Evolutionary conservation across 1,139 yeast species (phyloP).

Genomic region (Sugiyamaella pinicola): DNA sequence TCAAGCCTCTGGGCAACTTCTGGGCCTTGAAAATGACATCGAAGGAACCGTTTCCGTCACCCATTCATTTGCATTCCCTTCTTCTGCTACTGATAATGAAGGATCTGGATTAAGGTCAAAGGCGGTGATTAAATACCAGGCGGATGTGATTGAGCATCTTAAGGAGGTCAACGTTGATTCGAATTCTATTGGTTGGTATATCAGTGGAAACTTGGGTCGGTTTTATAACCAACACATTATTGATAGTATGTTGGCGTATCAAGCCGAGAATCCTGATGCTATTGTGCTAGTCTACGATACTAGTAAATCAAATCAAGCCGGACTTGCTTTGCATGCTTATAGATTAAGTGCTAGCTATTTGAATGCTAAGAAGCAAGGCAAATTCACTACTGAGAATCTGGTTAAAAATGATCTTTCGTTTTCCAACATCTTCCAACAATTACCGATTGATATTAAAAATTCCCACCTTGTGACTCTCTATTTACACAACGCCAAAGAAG

Average conservation of each 20-base stretch:
- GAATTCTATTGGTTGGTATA: constrained; percentile 83
- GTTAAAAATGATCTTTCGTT: constrained; percentile 63
- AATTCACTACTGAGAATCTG: constrained; percentile 68
- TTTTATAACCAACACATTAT: constrained; percentile 66
- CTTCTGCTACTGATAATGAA: constrained; percentile 45
- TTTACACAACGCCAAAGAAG: constrained; percentile 43
- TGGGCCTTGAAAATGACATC: constrained; percentile 70
- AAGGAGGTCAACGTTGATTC: constrained; percentile 68
- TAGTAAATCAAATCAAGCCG: constrained; percentile 53
- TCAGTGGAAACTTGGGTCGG: constrained; percentile 64
- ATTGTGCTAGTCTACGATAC: constrained; percentile 69
- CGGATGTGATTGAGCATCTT: constrained; percentile 64
- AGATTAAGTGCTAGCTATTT: constrained; percentile 68
- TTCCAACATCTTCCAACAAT: constrained; percentile 70
- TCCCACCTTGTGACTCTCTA: constrained; percentile 53
- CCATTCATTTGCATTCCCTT: constrained; percentile 68
- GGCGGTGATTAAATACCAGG: constrained; percentile 69
- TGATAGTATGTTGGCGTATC: constrained; percentile 69
- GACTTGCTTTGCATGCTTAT: constrained; percentile 67
- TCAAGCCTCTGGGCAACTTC: constrained; percentile 71
- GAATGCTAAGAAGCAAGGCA: constrained; percentile 50
- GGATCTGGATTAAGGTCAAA: constrained; percentile 48
- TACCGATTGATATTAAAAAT: constrained; percentile 67
- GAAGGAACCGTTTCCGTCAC: constrained; percentile 53
- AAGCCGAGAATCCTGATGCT: constrained; percentile 61